phyloP scores from a whole-genome alignment of 768 basidiomycete genomes.

The Rossbeevera mucosa region DNA sequence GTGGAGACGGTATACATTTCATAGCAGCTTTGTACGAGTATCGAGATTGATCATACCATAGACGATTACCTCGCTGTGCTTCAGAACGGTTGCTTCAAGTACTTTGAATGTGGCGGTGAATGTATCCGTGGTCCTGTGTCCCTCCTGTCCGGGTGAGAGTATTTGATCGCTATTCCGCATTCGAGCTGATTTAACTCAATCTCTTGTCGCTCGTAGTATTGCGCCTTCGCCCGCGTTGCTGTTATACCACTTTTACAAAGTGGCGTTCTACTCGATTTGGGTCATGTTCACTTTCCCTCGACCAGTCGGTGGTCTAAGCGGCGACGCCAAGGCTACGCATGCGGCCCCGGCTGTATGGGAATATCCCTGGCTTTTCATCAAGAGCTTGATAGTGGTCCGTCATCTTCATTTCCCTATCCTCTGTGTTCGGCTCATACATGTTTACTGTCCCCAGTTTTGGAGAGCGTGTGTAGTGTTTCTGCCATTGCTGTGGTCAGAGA shows the following conservation, averaged over 20 bases:
- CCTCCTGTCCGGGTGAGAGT: conserved; percentile 77
- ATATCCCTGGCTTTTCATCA: conserved; percentile 64
- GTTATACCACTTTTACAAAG: conserved; percentile 88
- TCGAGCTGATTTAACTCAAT: not conserved
- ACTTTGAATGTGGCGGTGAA: conserved; percentile 91
- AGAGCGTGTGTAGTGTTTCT: conserved; percentile 87
- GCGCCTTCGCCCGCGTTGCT: conserved; percentile 76
- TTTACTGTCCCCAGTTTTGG: conserved; percentile 60
- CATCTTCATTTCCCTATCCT: not conserved
- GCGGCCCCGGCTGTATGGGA: conserved; percentile 47
- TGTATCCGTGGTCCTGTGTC: conserved; percentile 86
- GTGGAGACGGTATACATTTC: conserved; percentile 73
- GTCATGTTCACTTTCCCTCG: conserved; percentile 70
- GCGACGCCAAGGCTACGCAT: conserved; percentile 36
- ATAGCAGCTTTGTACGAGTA: not conserved
- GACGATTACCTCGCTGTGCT: conserved; percentile 61
- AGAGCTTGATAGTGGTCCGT: conserved; percentile 69
- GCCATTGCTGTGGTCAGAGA: conserved; percentile 84
- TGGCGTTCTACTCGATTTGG: conserved; percentile 94
- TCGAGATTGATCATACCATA: conserved; percentile 26
- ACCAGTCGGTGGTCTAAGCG: conserved; percentile 8
- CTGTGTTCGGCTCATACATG: not conserved
- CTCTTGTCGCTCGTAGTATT: conserved; percentile 46
- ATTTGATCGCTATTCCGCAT: not conserved
- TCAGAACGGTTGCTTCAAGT: conserved; percentile 89